Percentiles rank a stretch among this genome's conserved stretches.
Evolutionary conservation across 1,284 basidiomycete species (phyloP).

Genomic region (Malassezia caprae): DNA sequence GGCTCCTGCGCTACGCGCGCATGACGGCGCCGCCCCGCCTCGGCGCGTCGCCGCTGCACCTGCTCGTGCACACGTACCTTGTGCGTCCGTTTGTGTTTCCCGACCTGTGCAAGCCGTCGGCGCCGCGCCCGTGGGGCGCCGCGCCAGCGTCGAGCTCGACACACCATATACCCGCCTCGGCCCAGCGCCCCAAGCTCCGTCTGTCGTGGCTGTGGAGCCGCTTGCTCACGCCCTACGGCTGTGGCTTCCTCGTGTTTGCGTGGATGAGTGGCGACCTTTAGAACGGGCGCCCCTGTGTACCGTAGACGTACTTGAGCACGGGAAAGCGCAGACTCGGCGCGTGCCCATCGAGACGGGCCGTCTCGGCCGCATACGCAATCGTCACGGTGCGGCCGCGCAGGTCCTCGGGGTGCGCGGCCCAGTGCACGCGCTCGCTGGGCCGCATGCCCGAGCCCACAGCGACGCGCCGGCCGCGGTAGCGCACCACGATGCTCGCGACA

Average conservation of each 20-base stretch:
- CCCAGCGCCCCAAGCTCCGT: neutral
- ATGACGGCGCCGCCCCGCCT: conserved; percentile 7
- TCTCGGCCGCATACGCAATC: conserved; percentile 19
- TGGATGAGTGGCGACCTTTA: conserved; percentile 42
- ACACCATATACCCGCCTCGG: neutral
- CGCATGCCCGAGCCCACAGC: conserved; percentile 31
- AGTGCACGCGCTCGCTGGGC: conserved; percentile 23
- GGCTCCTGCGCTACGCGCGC: conserved; percentile 12
- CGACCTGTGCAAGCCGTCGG: conserved; percentile 12
- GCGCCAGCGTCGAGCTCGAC: neutral
- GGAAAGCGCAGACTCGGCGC: conserved; percentile 28
- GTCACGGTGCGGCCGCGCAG: conserved; percentile 30
- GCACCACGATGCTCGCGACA: conserved; percentile 20
- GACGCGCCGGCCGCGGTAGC: conserved; percentile 23
- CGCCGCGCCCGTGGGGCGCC: conserved; percentile 15
- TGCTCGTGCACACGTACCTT: conserved; percentile 12
- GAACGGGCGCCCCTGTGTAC: conserved; percentile 7
- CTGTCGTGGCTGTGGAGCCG: neutral
- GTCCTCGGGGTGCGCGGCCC: conserved; percentile 20
- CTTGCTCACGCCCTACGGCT: conserved; percentile 33
- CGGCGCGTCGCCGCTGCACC: neutral
- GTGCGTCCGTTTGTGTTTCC: conserved; percentile 11
- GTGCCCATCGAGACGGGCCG: neutral
- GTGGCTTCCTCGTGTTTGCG: conserved; percentile 43
- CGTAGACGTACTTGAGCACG: conserved; percentile 29